Conservation (phyloP, 768 basidiomycete genomes). For the Mycena indigotica region DNA sequence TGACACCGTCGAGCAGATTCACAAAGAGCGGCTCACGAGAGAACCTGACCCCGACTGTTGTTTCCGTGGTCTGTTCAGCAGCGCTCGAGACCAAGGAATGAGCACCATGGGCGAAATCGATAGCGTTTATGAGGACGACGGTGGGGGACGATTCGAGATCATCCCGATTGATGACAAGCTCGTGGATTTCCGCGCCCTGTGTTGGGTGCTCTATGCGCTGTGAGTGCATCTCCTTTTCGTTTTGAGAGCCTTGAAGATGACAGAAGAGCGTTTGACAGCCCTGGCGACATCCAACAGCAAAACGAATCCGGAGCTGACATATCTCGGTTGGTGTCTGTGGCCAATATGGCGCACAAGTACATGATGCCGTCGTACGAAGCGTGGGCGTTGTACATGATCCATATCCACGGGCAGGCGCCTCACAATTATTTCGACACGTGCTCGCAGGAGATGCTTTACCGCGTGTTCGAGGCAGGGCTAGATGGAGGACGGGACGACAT, state of each 20-base stretch:
- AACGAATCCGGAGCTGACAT: neutral
- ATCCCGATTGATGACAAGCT: neutral
- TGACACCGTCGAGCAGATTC: slow-evolving; percentile 1
- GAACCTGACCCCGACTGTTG: slow-evolving; percentile 1
- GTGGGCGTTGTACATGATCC: slow-evolving; percentile 9
- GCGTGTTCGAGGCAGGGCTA: slow-evolving; percentile 1
- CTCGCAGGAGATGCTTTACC: slow-evolving; percentile 2
- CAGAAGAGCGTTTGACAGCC: neutral
- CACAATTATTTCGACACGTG: slow-evolving; percentile 3
- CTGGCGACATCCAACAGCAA: slow-evolving; percentile 9
- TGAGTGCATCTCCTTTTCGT: slow-evolving; percentile 1
- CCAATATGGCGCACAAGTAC: slow-evolving; percentile 14
- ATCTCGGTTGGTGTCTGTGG: slow-evolving; percentile 1
- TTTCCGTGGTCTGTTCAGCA: slow-evolving; percentile 6
- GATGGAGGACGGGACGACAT: neutral
- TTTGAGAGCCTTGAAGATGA: neutral
- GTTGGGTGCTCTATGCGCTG: neutral
- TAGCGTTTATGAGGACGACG: neutral
- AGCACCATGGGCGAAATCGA: neutral
- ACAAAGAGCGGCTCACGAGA: slow-evolving; percentile 7
- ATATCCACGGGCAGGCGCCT: slow-evolving; percentile 1
- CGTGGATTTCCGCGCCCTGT: neutral
- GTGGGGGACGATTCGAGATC: neutral
- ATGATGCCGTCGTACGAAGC: slow-evolving; percentile 3
- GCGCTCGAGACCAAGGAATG: slow-evolving; percentile 1